These are phyloP conservation scores for Pythium rishiriense DNA, from an alignment of 352 stramenopile species.

Conservation along the genomic window DNA sequence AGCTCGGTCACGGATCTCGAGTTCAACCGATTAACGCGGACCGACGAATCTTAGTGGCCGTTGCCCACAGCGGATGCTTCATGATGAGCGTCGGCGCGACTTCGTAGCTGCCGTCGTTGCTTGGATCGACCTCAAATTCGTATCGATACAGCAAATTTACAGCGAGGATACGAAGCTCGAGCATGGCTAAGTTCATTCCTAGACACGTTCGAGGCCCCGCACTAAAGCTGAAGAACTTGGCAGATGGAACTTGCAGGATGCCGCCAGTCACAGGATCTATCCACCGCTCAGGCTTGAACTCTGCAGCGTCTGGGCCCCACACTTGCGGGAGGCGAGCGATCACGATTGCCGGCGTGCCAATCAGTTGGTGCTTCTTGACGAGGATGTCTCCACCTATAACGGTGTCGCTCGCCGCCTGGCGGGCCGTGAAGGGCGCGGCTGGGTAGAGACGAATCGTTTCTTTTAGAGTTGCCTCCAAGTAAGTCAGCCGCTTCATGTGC, in stretches of 20 bases:
- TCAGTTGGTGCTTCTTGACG: constrained; percentile 23
- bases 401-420: constrained; percentile 55
- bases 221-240: constrained; percentile 46
- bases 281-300: constrained; percentile 65
- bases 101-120: constrained; percentile 7
- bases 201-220: constrained; percentile 45
- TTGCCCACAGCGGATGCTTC: neutral
- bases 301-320: constrained; percentile 51
- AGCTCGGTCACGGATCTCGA: no score
- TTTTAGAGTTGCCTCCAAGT: constrained; percentile 54
- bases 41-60: no score
- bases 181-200: constrained; percentile 46
- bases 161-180: constrained; percentile 31
- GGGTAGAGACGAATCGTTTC: constrained; percentile 73
- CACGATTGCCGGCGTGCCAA: constrained; percentile 28
- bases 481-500: constrained; percentile 45
- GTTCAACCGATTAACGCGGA: no score
- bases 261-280: constrained; percentile 29
- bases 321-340: constrained; percentile 30
- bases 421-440: constrained; percentile 52
- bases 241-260: constrained; percentile 10
- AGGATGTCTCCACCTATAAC: constrained; percentile 36
- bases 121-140: constrained; percentile 14
- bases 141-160: constrained; percentile 15
- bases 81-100: neutral